Base-by-base conservation (phyloP, 2,329 filamentous ascomycete species). In the Fusarium irregulare region DNA sequence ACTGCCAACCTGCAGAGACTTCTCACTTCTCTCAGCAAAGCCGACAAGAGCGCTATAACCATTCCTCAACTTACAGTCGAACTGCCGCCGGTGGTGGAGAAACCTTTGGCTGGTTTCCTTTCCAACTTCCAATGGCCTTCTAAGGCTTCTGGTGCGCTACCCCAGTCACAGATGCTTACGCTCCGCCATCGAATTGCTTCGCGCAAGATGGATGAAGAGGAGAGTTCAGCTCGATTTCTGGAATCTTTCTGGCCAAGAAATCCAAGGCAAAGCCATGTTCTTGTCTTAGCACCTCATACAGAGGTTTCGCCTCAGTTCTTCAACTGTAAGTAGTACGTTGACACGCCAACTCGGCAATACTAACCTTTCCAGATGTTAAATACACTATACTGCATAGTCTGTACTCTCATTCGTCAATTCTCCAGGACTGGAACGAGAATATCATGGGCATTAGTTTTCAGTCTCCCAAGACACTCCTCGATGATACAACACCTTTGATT, bases 161-260 rank as follows among this genome's bases (percentile, higher is more conserved):
- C 78, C 23, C 80, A 80, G 65, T 79, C 81, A n/a, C 85, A 82
- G 51, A 84, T 85, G 76, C 80, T 98, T 18, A 91, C 89, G 1
- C 81, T 98, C 20, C 89, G 92, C 27, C 93, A 92, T 68, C 91
- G 93, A 30, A 90, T 98, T 45, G 83, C 88, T 13, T 84, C 84
- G 40, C 82, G 86, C 49, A 83, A 83, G 48, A 75, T 91, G 66
- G 89, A 84, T 8, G 85, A 92, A 45, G 89, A 92, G 68, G 91
- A 94, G 72, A 90, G 91, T 59, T 90, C 93, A 1, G 83, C 91
- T 18, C 89, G 91, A 25, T 92, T 95, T 62, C 82, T 97, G 7
- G 94, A 98, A 81, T 92, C 93, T 0, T 97, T 97, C 78, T 98
- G 94, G 85, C 94, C 96, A 4, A 81, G 83, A 5, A 84, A 89